A percentile compares a stretch with the other conserved stretches of the same genome.
Conservation (phyloP, 1,139 yeast species). For the Candida sp. region DNA sequence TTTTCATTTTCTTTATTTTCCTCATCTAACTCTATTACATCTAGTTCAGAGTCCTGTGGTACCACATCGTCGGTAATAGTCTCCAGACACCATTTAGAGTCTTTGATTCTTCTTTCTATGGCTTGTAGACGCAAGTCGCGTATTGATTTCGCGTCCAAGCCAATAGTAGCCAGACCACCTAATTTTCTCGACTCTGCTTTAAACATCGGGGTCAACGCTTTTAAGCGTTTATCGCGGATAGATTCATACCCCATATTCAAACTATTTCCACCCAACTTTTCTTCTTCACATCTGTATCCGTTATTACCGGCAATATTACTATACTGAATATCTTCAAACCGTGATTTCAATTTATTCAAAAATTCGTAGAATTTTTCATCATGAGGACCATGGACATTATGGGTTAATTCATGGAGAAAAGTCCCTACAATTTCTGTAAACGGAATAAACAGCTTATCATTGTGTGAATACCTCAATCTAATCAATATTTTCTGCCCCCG, state of each 20-base stretch:
- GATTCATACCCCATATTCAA: constrained; percentile 16
- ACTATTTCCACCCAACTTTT: constrained; percentile 41
- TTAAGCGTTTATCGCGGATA: constrained; percentile 35
- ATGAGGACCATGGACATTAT: constrained; percentile 79
- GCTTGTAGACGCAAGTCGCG: constrained; percentile 60
- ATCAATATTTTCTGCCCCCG: constrained; percentile 74
- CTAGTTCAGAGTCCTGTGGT: constrained; percentile 34
- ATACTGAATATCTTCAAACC: constrained; percentile 54
- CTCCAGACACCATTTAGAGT: constrained; percentile 52
- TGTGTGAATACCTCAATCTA: constrained; percentile 60
- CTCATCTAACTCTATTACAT: constrained; percentile 17
- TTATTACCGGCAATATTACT: constrained; percentile 9
- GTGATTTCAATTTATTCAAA: constrained; percentile 57
- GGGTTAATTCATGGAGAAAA: constrained; percentile 85
- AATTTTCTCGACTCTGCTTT: constrained; percentile 36
- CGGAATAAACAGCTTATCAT: constrained; percentile 59
- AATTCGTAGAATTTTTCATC: constrained; percentile 65
- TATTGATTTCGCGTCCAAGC: constrained; percentile 19
- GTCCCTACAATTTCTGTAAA: constrained; percentile 74
- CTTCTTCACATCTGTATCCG: constrained; percentile 47
- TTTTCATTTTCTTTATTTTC: not conserved
- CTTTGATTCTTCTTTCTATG: constrained; percentile 60
- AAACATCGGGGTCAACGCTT: constrained; percentile 34
- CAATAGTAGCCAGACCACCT: constrained; percentile 7
- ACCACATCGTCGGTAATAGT: constrained; percentile 18